These are phyloP conservation scores for Pichia sp. DNA, from an alignment of 1,139 yeast species.

Conservation along the genomic window DNA sequence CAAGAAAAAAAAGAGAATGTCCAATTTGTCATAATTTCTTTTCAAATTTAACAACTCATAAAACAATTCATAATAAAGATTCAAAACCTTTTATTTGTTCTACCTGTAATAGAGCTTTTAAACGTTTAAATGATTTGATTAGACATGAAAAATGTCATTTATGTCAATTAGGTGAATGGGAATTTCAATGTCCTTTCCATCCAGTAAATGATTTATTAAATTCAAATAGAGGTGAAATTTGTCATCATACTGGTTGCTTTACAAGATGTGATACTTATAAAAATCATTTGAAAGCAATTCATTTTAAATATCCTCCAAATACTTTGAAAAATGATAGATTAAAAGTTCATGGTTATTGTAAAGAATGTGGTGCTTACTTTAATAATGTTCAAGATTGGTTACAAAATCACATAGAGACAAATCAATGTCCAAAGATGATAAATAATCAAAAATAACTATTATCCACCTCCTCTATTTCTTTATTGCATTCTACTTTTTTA, in stretches of 20 bases:
- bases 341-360: constrained; percentile 66
- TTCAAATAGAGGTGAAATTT: constrained; percentile 27
- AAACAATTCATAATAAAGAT: constrained; percentile 72
- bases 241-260: constrained; percentile 80
- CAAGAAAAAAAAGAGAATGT: constrained; percentile 73
- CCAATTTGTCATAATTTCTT: constrained; percentile 72
- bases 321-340: constrained; percentile 73
- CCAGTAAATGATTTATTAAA: constrained; percentile 3
- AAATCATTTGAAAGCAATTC: constrained; percentile 84
- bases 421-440: constrained; percentile 36
- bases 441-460: constrained; percentile 12
- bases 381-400: constrained; percentile 77
- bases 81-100: constrained; percentile 74
- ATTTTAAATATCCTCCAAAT: constrained; percentile 83
- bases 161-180: constrained; percentile 56
- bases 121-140: constrained; percentile 78
- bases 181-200: constrained; percentile 42
- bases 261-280: constrained; percentile 88
- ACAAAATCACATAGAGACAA: constrained; percentile 59
- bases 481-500: too few species aligned
- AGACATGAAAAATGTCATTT: constrained; percentile 83
- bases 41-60: constrained; percentile 80
- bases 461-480: too few species aligned
- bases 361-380: constrained; percentile 64
- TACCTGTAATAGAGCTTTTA: constrained; percentile 77